Evolutionary conservation across 2,329 filamentous ascomycete species (phyloP).

Genomic region (Talaromyces sp.): DNA sequence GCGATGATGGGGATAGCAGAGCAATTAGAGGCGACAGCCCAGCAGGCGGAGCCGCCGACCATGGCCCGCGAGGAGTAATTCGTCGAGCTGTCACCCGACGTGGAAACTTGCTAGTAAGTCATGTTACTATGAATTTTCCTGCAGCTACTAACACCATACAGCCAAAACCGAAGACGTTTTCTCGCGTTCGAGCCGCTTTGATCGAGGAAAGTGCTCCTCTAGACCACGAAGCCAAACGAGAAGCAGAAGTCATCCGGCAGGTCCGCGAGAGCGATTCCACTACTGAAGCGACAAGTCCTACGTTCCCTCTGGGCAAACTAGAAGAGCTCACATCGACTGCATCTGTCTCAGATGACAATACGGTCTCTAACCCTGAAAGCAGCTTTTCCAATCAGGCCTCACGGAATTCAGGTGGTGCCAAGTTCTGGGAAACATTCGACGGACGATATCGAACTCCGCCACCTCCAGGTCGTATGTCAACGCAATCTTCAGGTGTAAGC

Average conservation of each 20-base stretch:
- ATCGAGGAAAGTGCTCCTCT: constrained; percentile 82
- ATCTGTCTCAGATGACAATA: constrained; percentile 24
- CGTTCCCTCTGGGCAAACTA: constrained; percentile 32
- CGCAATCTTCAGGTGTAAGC: constrained; percentile 44
- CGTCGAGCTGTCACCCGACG: constrained; percentile 77
- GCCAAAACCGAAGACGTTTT: constrained; percentile 96
- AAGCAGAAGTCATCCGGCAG: constrained; percentile 93
- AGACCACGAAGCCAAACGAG: constrained; percentile 81
- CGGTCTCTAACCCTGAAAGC: constrained; percentile 47
- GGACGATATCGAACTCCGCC: constrained; percentile 63
- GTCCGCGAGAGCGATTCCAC: constrained; percentile 83
- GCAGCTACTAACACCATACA: constrained; percentile 31
- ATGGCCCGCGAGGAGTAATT: constrained; percentile 66
- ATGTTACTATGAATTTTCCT: neutral
- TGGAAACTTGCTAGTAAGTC: constrained; percentile 76
- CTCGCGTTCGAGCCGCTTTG: constrained; percentile 82
- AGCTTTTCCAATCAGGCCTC: constrained; percentile 72
- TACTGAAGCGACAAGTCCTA: constrained; percentile 40
- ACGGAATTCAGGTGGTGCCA: constrained; percentile 65
- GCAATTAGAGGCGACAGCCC: constrained; percentile 30
- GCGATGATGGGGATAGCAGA: constrained; percentile 66
- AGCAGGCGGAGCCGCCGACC: constrained; percentile 51
- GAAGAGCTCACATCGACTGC: constrained; percentile 26
- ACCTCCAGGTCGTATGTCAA: constrained; percentile 54
- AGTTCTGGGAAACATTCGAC: constrained; percentile 77